Percentiles rank a stretch among this genome's conserved stretches.
Conservation (phyloP, 1,139 yeast genomes). For the Entelexis sorbosivorans region DNA sequence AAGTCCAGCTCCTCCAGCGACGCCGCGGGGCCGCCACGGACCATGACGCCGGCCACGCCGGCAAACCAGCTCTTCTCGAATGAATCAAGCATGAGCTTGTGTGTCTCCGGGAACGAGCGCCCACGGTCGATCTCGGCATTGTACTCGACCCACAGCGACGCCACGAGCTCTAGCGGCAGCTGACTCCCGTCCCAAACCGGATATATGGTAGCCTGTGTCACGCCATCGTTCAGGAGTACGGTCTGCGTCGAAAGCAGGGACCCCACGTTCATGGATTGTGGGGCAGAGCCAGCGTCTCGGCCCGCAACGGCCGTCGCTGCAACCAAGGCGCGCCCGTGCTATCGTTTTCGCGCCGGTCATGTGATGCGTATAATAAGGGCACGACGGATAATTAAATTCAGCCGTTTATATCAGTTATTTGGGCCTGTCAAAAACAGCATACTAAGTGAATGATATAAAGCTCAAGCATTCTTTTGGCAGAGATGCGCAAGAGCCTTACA, state of each 20-base stretch:
- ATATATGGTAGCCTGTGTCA: constrained; percentile 58
- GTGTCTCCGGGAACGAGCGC: constrained; percentile 75
- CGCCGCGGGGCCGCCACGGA: constrained; percentile 40
- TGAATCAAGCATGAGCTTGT: constrained; percentile 58
- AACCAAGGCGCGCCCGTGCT: neutral
- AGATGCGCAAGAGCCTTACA: neutral
- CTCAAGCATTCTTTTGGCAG: neutral
- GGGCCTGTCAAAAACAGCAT: too few species aligned
- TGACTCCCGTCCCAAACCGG: constrained; percentile 57
- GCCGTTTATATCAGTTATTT: too few species aligned
- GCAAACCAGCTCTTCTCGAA: constrained; percentile 78
- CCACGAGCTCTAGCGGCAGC: constrained; percentile 66
- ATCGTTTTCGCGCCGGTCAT: neutral
- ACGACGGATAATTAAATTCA: too few species aligned
- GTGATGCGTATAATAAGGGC: too few species aligned
- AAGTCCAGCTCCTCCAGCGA: constrained; percentile 40
- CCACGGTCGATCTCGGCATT: constrained; percentile 88
- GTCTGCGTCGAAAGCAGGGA: constrained; percentile 38
- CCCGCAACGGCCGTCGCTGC: too few species aligned
- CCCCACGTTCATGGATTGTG: constrained; percentile 1
- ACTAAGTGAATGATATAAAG: neutral
- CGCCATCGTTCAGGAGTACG: constrained; percentile 62
- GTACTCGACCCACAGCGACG: constrained; percentile 80
- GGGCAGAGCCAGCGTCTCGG: too few species aligned
- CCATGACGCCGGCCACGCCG: constrained; percentile 68